These are phyloP conservation scores for Mariannaea sp. DNA, from an alignment of 2,329 filamentous ascomycete species.

Conservation along the genomic window DNA sequence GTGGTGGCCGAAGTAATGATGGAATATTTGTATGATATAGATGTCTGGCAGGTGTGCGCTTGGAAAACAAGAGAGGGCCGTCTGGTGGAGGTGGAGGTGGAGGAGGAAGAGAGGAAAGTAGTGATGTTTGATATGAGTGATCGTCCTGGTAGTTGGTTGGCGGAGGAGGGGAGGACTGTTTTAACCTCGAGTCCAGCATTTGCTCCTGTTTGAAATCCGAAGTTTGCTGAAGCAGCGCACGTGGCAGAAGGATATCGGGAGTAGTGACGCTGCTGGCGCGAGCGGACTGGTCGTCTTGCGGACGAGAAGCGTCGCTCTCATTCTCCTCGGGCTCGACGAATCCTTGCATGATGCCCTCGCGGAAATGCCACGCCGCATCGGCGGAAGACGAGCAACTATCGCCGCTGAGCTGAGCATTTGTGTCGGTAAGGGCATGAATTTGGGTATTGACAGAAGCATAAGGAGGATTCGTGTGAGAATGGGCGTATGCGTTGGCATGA, in stretches of 20 bases:
- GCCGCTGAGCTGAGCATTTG: conserved; percentile 16
- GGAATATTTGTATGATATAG: neutral
- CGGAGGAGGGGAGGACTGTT: conserved; percentile 19
- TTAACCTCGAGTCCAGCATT: conserved; percentile 18
- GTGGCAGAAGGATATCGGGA: conserved; percentile 30
- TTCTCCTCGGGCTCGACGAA: conserved; percentile 36
- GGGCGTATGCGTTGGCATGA: conserved; percentile 18
- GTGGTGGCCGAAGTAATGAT: conserved; percentile 18
- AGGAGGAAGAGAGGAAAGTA: conserved; percentile 18
- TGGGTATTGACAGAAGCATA: conserved; percentile 8
- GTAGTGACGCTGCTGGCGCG: conserved; percentile 38
- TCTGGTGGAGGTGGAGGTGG: conserved; percentile 10
- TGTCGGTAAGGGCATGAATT: conserved; percentile 6
- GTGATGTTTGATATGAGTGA: conserved; percentile 10
- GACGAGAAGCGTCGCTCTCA: conserved; percentile 36
- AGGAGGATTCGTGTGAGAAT: conserved; percentile 16
- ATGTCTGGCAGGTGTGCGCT: neutral
- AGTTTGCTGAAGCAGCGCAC: conserved; percentile 28
- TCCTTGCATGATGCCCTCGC: conserved; percentile 28
- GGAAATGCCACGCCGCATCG: conserved; percentile 24
- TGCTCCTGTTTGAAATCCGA: conserved; percentile 20
- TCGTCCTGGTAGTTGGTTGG: conserved; percentile 9
- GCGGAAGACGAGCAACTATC: conserved; percentile 18
- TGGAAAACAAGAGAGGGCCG: conserved; percentile 6
- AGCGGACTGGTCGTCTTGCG: conserved; percentile 38